Base-by-base conservation (phyloP, 257 asterid species). In the Striga asiatica region DNA sequence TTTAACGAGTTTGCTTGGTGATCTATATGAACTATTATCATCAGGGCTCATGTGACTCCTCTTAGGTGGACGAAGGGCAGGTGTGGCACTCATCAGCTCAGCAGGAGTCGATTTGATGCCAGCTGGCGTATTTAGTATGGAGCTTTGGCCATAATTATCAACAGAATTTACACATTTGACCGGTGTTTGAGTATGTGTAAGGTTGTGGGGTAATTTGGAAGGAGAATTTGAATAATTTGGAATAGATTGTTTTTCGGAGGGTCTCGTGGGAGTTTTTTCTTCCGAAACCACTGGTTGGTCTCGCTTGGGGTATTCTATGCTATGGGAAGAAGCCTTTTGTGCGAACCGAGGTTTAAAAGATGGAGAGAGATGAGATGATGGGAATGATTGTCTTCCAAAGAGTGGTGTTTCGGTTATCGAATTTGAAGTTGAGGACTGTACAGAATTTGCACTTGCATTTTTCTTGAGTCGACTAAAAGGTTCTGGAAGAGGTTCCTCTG, bases 1-100 rank as follows among this genome's bases (percentile, higher is more conserved):
- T 66, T 81, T 79, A 6, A 53, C 67, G 3, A 82, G 78, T 72
- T 82, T 84, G 63, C 27, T 70, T 5, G 82, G 83, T 3, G 83
- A 54, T 24, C 60, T 61, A 37, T 49, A 63, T 27, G 72, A 61
- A 57, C 69, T 75, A 51, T 72, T 75, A 13, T 80, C 82, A 23
- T 74, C 83, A 2, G 93, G 86, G 74, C 88, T 92, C 95, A 74
- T 76, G 71, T 55, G 57, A 52, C 86, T 55, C 74, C 93, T 80
- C 76, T 79, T 84, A 3, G 85, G 76, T 12, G 94, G 76, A 54
- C 48, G 67, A 35, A 69, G 79, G 28, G n/a, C 24, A 8, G 95
- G 97, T 13, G 97, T 87, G 25, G 82, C 61, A 61, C 71, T 73
- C 84, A 71, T 81, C 64, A 78, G 65, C 65, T 66, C 76, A 17